These are phyloP conservation scores for Erodium chrysanthum DNA, from an alignment of 441 rosid species.

Conservation along the genomic window DNA sequence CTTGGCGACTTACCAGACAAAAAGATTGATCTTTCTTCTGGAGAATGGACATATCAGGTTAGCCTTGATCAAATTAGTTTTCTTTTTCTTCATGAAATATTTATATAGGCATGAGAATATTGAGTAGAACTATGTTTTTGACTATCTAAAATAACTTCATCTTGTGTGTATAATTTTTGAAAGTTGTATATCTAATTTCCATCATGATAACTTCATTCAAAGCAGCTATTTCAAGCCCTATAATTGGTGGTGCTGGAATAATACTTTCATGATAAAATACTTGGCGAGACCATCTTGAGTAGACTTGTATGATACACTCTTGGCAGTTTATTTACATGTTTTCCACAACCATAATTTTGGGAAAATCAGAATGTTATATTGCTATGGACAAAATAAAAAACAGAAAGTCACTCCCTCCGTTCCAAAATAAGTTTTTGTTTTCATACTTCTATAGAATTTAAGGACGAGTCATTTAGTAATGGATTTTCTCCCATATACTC, in stretches of 20 bases:
- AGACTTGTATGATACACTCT: background rate
- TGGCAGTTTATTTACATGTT: background rate
- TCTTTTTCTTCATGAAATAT: background rate
- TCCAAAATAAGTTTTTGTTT: background rate
- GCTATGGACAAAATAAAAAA: background rate
- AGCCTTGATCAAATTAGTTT: background rate
- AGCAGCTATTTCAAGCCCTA: background rate
- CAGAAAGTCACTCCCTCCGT: background rate
- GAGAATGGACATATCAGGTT: conserved; percentile 59
- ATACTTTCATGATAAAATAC: background rate
- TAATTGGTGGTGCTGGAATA: background rate
- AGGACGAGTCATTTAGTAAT: background rate
- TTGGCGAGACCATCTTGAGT: background rate
- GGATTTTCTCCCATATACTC: background rate
- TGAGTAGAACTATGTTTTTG: background rate
- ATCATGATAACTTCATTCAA: background rate
- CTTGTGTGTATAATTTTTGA: background rate
- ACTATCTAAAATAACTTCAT: background rate
- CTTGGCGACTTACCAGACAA: conserved; percentile 22
- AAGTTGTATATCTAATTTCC: background rate
- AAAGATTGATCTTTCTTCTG: conserved; percentile 30
- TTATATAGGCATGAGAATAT: background rate
- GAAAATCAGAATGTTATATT: background rate
- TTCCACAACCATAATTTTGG: background rate
- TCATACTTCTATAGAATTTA: background rate